These are phyloP conservation scores for Pyrenochaeta sp. DNA, from an alignment of 2,329 filamentous ascomycete genomes.

Conservation along the genomic window DNA sequence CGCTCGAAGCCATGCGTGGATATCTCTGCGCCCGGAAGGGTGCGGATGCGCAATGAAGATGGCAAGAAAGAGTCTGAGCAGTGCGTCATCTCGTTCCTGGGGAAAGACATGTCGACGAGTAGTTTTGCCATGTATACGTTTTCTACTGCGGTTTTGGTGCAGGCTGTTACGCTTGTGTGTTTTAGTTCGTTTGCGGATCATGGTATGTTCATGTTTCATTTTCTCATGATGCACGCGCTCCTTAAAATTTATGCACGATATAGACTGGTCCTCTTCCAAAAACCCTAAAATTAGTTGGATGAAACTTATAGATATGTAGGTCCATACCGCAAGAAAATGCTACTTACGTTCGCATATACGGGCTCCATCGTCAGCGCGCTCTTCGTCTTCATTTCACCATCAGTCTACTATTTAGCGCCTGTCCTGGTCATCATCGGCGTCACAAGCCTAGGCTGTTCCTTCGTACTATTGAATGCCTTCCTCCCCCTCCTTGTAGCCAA, in stretches of 20 bases:
- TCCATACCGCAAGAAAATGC: conserved; percentile 80
- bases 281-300: neutral
- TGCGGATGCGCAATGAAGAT: conserved; percentile 17
- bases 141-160: conserved; percentile 83
- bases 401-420: conserved; percentile 80
- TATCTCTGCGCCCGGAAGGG: conserved; percentile 57
- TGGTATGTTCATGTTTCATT: conserved; percentile 62
- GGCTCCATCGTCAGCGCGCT: conserved; percentile 81
- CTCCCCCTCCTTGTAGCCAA: conserved; percentile 85
- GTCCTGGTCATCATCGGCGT: conserved; percentile 86
- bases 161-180: conserved; percentile 87
- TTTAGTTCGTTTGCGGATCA: conserved; percentile 95
- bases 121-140: conserved; percentile 98
- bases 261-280: too few species aligned
- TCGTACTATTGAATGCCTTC: conserved; percentile 94
- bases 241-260: too few species aligned
- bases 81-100: conserved; percentile 81
- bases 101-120: conserved; percentile 84
- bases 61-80: conserved; percentile 55
- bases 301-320: conserved; percentile 34
- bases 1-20: conserved; percentile 74
- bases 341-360: conserved; percentile 79
- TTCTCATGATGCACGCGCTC: neutral
- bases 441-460: conserved; percentile 91
- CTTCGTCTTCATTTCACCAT: conserved; percentile 78